Base-by-base conservation (phyloP, 345 rosid genomes). In the Salix exigua region DNA sequence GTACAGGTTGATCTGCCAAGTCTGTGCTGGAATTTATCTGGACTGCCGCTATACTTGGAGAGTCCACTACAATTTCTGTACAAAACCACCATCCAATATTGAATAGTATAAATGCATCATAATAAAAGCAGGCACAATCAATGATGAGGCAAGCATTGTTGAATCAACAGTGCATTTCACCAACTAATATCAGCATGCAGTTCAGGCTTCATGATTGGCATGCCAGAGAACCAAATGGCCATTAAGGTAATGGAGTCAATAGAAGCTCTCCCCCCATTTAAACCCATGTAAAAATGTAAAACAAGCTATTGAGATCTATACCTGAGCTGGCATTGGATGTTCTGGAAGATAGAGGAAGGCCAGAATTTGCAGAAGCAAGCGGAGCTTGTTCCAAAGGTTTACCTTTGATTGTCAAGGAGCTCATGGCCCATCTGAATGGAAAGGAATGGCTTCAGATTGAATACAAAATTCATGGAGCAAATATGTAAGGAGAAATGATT, bases 331-430 rank as follows among this genome's bases (percentile, higher is more conserved):
- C 73, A 78, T 82, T 86, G 44, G 97, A 86, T 76, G 84, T 76
- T n/a, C 83, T 71, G 65, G 97, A 82, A 78, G 88, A 80, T 23
- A 83, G 66, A 63, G 88, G 69, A 53, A 87, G 63, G 62, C 78
- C 85, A 61, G 93, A 81, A 74, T 82, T 88, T 74, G 91, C 83
- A 58, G 94, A 77, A 77, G 94, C 85, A 82, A 92, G 86, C 66
- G 92, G 75, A 68, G 90, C 86, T 77, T 92, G 99, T 69, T 96
- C 97, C 37, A 91, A 88, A 78, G 91, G 91, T 86, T 93, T 96
- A 68, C 97, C 97, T 89, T 93, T 96, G 33, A 89, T 91, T 66
- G 95, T 94, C 87, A 96, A 87, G 75, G 99, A 96, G 87, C 98
- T 96, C 94, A 96, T 91, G 74, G 99, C 99, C 99, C 99, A 96